Conservation (phyloP, 768 basidiomycete genomes). For the Lactarius sanguifluus region DNA sequence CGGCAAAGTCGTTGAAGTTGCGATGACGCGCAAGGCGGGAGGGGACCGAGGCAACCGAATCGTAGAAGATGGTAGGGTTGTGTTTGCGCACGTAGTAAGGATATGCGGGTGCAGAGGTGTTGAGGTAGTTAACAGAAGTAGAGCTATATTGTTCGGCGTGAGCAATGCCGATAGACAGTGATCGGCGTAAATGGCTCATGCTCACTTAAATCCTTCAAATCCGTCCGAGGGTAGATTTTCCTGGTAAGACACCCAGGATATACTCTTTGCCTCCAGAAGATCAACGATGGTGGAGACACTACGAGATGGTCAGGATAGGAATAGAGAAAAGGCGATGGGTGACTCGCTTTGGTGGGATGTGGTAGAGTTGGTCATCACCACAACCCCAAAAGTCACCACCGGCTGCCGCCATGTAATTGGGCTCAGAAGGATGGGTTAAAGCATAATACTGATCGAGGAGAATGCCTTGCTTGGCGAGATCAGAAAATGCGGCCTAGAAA, state of each 20-base stretch:
- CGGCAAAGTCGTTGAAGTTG: too few species aligned
- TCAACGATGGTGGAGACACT: slow-evolving; percentile 56
- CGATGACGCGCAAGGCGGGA: too few species aligned
- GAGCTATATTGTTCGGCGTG: slow-evolving; percentile 33
- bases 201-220: slow-evolving; percentile 35
- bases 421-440: slow-evolving; percentile 59
- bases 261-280: slow-evolving; percentile 53
- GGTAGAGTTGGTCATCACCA: slow-evolving; percentile 42
- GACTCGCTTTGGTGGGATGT: slow-evolving; percentile 33
- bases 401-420: slow-evolving; percentile 53
- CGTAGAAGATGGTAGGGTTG: too few species aligned
- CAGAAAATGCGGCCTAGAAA: slow-evolving; percentile 34
- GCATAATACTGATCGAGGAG: slow-evolving; percentile 45
- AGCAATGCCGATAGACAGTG: neutral
- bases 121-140: slow-evolving; percentile 41
- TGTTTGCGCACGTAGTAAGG: slow-evolving; percentile 41
- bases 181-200: neutral
- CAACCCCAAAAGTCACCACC: slow-evolving; percentile 58
- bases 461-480: slow-evolving; percentile 52
- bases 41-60: too few species aligned
- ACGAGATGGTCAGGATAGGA: neutral
- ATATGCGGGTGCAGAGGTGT: slow-evolving; percentile 39
- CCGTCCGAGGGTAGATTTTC: slow-evolving; percentile 57
- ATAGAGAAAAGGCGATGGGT: neutral
- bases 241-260: slow-evolving; percentile 63